phyloP scores from a whole-genome alignment of 1,284 basidiomycete genomes.

The Pseudozyma sp. region DNA sequence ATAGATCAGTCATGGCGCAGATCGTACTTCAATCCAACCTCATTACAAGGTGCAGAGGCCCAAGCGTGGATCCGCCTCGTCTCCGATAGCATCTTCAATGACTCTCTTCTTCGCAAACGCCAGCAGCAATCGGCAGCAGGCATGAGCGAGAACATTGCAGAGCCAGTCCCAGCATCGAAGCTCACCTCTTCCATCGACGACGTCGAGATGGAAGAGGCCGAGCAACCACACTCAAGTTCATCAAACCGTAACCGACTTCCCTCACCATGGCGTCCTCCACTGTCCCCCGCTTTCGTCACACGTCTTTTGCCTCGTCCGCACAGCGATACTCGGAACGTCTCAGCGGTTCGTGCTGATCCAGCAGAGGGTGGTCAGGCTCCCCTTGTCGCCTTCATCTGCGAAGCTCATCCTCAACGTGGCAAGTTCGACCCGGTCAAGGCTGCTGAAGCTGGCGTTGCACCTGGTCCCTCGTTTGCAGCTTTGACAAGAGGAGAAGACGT shows the following conservation, averaged over 20 bases:
- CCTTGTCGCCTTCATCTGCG: conserved; percentile 75
- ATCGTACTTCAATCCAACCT: conserved; percentile 46
- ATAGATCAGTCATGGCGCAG: conserved; percentile 38
- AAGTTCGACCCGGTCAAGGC: conserved; percentile 84
- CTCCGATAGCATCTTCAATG: conserved; percentile 65
- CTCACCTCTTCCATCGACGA: conserved; percentile 13
- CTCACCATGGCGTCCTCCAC: conserved; percentile 30
- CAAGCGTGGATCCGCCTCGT: conserved; percentile 55
- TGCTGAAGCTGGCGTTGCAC: conserved; percentile 76
- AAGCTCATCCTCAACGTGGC: conserved; percentile 83
- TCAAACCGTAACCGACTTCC: conserved; percentile 4
- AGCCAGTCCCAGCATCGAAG: background rate
- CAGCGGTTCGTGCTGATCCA: conserved; percentile 23
- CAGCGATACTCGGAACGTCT: conserved; percentile 16
- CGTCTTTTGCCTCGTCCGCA: conserved; percentile 23
- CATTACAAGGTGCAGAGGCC: conserved; percentile 43
- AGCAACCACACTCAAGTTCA: background rate
- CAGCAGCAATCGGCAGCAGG: conserved; percentile 5
- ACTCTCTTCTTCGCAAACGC: conserved; percentile 40
- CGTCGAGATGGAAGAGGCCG: conserved; percentile 28
- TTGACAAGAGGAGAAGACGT: conserved; percentile 71
- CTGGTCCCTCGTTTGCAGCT: conserved; percentile 72
- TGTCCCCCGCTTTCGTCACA: conserved; percentile 35
- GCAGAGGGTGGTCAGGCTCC: conserved; percentile 36
- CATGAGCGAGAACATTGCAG: background rate